Evolutionary conservation across 352 stramenopile species (phyloP).

Genomic region (Phytophthora capsici): DNA sequence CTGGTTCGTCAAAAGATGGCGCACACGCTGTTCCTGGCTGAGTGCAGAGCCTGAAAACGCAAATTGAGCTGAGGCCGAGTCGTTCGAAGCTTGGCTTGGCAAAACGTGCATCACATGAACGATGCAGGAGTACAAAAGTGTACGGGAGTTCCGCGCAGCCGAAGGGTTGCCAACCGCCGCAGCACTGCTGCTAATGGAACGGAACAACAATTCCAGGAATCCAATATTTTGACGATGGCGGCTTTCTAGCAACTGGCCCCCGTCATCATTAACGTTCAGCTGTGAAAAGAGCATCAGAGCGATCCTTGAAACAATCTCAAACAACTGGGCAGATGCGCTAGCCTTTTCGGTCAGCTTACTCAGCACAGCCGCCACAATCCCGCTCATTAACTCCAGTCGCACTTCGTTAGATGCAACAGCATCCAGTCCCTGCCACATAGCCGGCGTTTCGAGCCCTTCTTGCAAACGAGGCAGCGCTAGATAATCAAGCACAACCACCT

Average conservation of each 20-base stretch:
- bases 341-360: constrained; percentile 65
- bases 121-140: constrained; percentile 79
- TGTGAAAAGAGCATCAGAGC: constrained; percentile 69
- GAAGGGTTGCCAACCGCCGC: constrained; percentile 72
- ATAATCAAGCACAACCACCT: constrained; percentile 84
- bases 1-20: constrained; percentile 52
- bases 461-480: constrained; percentile 54
- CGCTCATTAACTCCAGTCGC: constrained; percentile 63
- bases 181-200: constrained; percentile 65
- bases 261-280: constrained; percentile 37
- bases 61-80: constrained; percentile 21
- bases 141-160: constrained; percentile 77
- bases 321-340: constrained; percentile 67
- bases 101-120: constrained; percentile 70
- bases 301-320: constrained; percentile 78
- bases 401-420: constrained; percentile 62
- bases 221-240: constrained; percentile 51
- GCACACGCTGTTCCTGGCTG: constrained; percentile 39
- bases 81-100: constrained; percentile 27
- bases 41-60: constrained; percentile 16
- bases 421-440: constrained; percentile 75
- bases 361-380: constrained; percentile 66
- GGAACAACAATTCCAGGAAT: constrained; percentile 73
- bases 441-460: constrained; percentile 33
- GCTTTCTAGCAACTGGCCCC: constrained; percentile 29